Conservation (phyloP, 148 eudicot species). For the Bassia scoparia region DNA sequence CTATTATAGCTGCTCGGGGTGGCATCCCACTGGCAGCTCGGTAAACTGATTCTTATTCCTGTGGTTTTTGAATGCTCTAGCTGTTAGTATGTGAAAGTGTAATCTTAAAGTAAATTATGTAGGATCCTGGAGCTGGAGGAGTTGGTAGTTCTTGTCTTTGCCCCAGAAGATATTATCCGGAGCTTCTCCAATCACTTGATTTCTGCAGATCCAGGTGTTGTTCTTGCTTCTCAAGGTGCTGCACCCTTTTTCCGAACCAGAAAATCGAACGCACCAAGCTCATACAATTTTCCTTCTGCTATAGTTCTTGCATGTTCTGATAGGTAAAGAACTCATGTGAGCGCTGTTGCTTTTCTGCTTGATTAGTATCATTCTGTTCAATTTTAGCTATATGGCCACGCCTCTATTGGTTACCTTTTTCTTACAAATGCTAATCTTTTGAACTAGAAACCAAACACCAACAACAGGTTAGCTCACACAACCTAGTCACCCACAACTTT, state of each 20-base stretch:
- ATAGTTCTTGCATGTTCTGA: conserved; percentile 12
- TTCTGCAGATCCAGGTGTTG: conserved; percentile 3
- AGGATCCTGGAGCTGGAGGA: conserved; percentile 16
- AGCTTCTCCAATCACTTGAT: conserved; percentile 6
- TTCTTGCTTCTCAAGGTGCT: conserved; percentile 12
- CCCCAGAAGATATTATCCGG: conserved; percentile 7
- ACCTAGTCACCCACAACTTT: neutral
- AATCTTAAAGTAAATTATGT: neutral
- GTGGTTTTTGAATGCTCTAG: neutral
- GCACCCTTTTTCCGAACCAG: conserved; percentile 9
- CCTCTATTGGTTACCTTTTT: neutral
- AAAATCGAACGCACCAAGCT: conserved; percentile 8
- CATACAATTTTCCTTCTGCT: conserved; percentile 3
- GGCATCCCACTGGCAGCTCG: conserved; percentile 20
- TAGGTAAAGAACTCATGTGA: conserved; percentile 9
- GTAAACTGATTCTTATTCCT: neutral
- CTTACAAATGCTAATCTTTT: neutral
- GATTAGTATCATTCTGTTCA: neutral
- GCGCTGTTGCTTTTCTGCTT: neutral
- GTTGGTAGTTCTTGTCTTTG: conserved; percentile 1
- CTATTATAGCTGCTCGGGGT: conserved; percentile 13
- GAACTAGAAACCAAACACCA: neutral
- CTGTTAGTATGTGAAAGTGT: neutral
- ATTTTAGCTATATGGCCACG: neutral
- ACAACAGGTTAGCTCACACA: neutral